Evolutionary conservation across 768 basidiomycete species (phyloP).

Genomic region (Lactifluus hygrophoroides): DNA sequence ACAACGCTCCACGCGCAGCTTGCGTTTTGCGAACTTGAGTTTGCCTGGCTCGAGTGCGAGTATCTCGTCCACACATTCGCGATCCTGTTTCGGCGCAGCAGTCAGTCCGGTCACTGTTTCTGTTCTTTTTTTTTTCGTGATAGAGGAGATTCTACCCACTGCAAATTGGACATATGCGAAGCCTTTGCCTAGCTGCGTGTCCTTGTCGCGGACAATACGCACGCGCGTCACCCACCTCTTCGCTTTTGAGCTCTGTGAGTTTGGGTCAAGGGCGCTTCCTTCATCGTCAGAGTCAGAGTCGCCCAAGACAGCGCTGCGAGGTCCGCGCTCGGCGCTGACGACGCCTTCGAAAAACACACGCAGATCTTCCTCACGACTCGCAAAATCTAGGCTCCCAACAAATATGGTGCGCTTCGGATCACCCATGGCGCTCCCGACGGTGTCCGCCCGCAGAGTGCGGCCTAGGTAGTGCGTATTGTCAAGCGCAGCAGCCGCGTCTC

Average conservation of each 20-base stretch:
- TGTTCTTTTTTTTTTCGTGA: too few species aligned
- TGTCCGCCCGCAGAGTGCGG: conserved; percentile 72
- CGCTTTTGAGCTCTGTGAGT: conserved; percentile 28
- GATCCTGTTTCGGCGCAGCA: conserved; percentile 46
- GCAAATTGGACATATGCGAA: conserved; percentile 88
- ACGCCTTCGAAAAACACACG: conserved; percentile 79
- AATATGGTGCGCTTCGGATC: conserved; percentile 84
- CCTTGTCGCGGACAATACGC: conserved; percentile 82
- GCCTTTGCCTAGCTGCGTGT: conserved; percentile 91
- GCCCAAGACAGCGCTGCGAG: conserved; percentile 30
- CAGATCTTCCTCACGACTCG: conserved; percentile 83
- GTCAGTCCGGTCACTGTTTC: background rate
- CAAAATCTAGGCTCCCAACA: conserved; percentile 90
- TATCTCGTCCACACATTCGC: conserved; percentile 86
- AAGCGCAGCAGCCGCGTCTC: conserved; percentile 44
- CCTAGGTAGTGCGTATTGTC: conserved; percentile 71
- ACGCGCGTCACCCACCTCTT: conserved; percentile 71
- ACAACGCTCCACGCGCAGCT: conserved; percentile 84
- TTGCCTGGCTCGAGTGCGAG: conserved; percentile 68
- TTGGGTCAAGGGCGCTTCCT: conserved; percentile 24
- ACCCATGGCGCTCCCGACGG: conserved; percentile 37
- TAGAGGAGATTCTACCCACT: conserved; percentile 39
- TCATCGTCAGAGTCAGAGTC: conserved; percentile 25
- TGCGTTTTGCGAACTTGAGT: conserved; percentile 90
- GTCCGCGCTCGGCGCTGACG: conserved; percentile 61